Percentiles rank a stretch among this genome's conserved stretches.
Evolutionary conservation across 345 rosid species (phyloP).

Genomic region (Adansonia digitata): DNA sequence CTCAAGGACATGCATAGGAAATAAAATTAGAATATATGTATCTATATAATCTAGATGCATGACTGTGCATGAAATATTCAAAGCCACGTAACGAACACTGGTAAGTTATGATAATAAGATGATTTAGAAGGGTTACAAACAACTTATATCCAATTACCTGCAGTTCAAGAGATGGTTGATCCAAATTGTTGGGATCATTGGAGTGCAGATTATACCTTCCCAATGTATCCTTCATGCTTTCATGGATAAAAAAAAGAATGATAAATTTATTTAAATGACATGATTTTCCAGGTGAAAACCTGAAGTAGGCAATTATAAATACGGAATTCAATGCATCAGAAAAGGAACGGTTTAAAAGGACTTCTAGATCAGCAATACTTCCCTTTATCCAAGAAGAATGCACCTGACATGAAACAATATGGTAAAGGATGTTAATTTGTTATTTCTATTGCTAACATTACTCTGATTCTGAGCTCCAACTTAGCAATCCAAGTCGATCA

Average conservation of each 20-base stretch:
- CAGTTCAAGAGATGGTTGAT: conserved; percentile 49
- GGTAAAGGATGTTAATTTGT: background rate
- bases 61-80: too few species aligned
- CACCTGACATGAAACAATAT: background rate
- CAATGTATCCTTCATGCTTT: conserved; percentile 51
- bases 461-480: background rate
- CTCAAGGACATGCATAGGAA: too few species aligned
- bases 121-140: too few species aligned
- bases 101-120: too few species aligned
- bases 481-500: background rate
- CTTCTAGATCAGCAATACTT: too few species aligned
- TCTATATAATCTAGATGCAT: too few species aligned
- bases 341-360: too few species aligned
- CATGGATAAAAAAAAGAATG: background rate
- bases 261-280: background rate
- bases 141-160: conserved; percentile 32
- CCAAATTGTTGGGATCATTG: conserved; percentile 33
- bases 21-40: too few species aligned
- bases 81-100: too few species aligned
- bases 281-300: background rate
- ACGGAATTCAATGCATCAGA: background rate
- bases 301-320: background rate
- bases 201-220: conserved; percentile 46
- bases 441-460: background rate
- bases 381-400: too few species aligned